These are phyloP conservation scores for Voacanga thouarsii DNA, from an alignment of 257 asterid species.

Conservation along the genomic window DNA sequence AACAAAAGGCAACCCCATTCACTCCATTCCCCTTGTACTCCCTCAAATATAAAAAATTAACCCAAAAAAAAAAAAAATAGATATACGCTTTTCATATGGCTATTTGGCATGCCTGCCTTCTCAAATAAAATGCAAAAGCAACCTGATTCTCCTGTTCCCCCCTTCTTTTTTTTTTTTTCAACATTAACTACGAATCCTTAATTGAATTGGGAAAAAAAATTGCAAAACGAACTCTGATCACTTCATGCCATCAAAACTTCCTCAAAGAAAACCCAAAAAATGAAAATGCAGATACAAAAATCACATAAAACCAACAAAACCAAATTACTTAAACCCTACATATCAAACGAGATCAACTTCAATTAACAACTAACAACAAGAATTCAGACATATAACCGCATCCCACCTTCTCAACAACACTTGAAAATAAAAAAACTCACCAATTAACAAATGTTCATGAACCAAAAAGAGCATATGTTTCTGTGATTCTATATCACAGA, in stretches of 20 bases:
- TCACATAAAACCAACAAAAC: background rate
- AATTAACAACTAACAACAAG: background rate
- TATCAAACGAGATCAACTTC: conserved; percentile 10
- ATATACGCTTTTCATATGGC: background rate
- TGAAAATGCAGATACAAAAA: conserved; percentile 9
- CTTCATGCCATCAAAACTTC: background rate
- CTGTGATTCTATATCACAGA: background rate
- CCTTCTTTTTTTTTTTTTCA: background rate
- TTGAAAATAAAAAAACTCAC: background rate
- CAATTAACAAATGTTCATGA: background rate
- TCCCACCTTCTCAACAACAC: background rate
- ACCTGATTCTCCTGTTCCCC: background rate
- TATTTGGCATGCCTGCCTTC: background rate
- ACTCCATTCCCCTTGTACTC: background rate
- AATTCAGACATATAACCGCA: background rate
- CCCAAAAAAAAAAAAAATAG: background rate
- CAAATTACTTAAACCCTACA: conserved; percentile 10
- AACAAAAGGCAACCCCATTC: background rate
- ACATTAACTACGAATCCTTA: background rate
- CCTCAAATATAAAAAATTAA: background rate
- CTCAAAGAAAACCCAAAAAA: too few species aligned
- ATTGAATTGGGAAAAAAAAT: background rate
- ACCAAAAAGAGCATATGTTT: background rate
- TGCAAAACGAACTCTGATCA: background rate
- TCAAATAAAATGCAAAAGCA: conserved; percentile 10